These are phyloP conservation scores for Aspergillus sp. DNA, from an alignment of 2,329 filamentous ascomycete genomes.

Conservation along the genomic window DNA sequence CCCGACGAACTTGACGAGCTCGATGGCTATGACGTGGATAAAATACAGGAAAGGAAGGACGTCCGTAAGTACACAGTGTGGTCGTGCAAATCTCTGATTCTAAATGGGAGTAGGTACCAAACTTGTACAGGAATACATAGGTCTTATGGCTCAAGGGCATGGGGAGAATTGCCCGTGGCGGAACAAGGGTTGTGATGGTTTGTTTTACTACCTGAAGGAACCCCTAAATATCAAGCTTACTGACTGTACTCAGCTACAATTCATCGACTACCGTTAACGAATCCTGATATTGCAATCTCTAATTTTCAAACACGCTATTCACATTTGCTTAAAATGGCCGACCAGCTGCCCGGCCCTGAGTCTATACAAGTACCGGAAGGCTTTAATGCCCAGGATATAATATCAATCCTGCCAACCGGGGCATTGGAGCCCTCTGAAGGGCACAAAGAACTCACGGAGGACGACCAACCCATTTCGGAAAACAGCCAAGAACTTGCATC, in stretches of 20 bases:
- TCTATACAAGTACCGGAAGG: constrained; percentile 32
- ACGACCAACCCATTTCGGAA: constrained; percentile 12
- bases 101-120: constrained; percentile 51
- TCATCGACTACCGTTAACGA: constrained; percentile 65
- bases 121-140: constrained; percentile 73
- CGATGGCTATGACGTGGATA: constrained; percentile 46
- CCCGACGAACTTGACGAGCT: constrained; percentile 62
- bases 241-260: constrained; percentile 54
- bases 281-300: constrained; percentile 59
- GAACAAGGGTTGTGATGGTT: constrained; percentile 82
- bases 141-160: constrained; percentile 73
- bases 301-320: constrained; percentile 65
- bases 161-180: constrained; percentile 82
- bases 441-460: constrained; percentile 15
- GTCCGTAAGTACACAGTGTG: constrained; percentile 36
- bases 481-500: constrained; percentile 4
- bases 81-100: not conserved
- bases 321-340: constrained; percentile 44
- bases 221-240: constrained; percentile 61
- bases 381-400: constrained; percentile 32
- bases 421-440: constrained; percentile 20
- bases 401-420: constrained; percentile 29
- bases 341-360: constrained; percentile 36
- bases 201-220: constrained; percentile 9
- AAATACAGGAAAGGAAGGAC: constrained; percentile 43